Percentiles rank a stretch among this genome's conserved stretches.
Evolutionary conservation across 2,329 filamentous ascomycete genomes (phyloP).

Genomic region (Hypoxylon sp.): DNA sequence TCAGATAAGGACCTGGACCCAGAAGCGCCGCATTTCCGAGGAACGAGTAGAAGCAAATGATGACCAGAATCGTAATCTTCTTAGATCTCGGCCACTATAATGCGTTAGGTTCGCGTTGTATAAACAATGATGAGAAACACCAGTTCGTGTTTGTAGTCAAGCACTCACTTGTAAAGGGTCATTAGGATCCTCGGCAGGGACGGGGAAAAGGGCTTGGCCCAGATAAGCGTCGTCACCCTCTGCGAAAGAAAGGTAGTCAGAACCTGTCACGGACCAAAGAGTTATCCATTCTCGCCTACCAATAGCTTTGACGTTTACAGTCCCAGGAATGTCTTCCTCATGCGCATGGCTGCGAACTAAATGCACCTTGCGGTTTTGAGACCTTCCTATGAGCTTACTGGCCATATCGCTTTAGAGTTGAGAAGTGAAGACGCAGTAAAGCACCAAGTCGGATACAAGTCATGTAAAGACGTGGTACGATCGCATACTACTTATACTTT

Average conservation of each 20-base stretch:
- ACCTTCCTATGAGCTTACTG: neutral
- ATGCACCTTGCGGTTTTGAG: conserved; percentile 17
- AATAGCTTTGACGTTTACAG: conserved; percentile 62
- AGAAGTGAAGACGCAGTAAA: conserved; percentile 5
- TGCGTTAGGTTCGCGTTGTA: neutral
- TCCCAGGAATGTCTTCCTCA: conserved; percentile 68
- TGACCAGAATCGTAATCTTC: conserved; percentile 67
- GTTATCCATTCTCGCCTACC: conserved; percentile 41
- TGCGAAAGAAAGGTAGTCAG: conserved; percentile 32
- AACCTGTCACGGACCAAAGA: neutral
- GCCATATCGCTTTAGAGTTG: conserved; percentile 28
- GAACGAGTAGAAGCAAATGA: conserved; percentile 68
- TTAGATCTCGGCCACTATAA: conserved; percentile 65
- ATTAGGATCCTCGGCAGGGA: conserved; percentile 71
- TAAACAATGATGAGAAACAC: neutral
- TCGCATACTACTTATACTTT: conserved; percentile 4
- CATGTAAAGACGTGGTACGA: neutral
- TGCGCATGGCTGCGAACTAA: conserved; percentile 62
- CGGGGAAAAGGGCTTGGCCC: conserved; percentile 71
- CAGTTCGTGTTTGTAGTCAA: neutral
- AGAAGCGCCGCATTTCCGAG: conserved; percentile 68
- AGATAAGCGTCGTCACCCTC: conserved; percentile 71
- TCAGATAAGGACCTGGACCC: conserved; percentile 70
- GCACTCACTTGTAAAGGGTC: conserved; percentile 65
- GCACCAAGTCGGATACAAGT: neutral